A percentile compares a stretch with the other conserved stretches of the same genome.
Evolutionary conservation across 352 stramenopile genomes (phyloP).

Genomic region (Phytopythium litorale): DNA sequence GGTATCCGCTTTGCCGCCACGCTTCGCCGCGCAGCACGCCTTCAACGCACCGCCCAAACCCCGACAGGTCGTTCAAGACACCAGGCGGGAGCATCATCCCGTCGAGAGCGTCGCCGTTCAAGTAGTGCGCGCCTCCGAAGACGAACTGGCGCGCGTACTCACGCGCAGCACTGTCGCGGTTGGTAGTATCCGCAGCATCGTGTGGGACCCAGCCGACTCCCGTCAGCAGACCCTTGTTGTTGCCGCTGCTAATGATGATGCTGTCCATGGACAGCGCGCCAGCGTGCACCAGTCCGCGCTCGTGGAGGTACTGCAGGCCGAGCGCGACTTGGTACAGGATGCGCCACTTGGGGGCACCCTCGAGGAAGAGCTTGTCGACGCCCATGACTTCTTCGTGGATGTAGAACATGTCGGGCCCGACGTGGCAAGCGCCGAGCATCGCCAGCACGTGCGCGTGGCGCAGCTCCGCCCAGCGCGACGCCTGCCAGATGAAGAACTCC

Average conservation of each 20-base stretch:
- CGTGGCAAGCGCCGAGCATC: constrained; percentile 31
- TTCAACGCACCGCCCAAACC: constrained; percentile 2
- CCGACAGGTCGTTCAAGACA: constrained; percentile 2
- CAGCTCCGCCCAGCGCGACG: constrained; percentile 20
- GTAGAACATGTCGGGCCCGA: constrained; percentile 19
- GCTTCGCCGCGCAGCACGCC: constrained; percentile 7
- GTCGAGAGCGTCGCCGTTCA: background rate
- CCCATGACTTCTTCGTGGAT: constrained; percentile 13
- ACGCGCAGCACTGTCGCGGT: background rate
- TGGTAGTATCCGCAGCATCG: background rate
- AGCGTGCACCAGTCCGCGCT: constrained; percentile 21
- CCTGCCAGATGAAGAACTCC: constrained; percentile 24
- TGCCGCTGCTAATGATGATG: constrained; percentile 7
- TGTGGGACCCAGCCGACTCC: constrained; percentile 2
- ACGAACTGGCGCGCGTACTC: constrained; percentile 3
- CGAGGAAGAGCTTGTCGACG: constrained; percentile 17
- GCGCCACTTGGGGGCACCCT: constrained; percentile 19
- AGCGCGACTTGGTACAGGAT: constrained; percentile 18
- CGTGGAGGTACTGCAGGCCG: constrained; percentile 30
- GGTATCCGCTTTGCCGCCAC: constrained; percentile 7
- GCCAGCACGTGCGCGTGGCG: constrained; percentile 32
- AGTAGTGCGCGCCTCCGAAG: constrained; percentile 1
- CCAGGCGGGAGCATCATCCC: background rate
- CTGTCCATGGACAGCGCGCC: constrained; percentile 8
- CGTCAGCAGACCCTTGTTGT: constrained; percentile 8